phyloP scores from a whole-genome alignment of 2,329 filamentous ascomycete genomes.

The Pseudocercospora pini-densiflorae region DNA sequence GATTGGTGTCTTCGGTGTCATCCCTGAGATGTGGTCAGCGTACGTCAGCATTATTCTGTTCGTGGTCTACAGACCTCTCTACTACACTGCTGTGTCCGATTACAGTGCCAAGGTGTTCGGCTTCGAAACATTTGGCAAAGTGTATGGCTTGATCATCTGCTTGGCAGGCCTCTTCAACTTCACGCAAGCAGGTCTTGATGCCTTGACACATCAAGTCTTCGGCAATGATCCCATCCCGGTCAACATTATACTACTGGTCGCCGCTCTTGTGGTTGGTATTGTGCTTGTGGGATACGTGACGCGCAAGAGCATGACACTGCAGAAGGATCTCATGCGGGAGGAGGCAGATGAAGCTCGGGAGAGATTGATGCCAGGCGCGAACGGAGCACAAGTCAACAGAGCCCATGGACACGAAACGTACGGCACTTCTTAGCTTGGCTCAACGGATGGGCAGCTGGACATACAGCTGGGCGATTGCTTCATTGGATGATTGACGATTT shows the following conservation, averaged over 20 bases:
- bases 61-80: slow-evolving; percentile 83
- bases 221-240: slow-evolving; percentile 74
- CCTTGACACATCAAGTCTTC: slow-evolving; percentile 75
- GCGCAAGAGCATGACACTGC: slow-evolving; percentile 52
- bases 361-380: slow-evolving; percentile 43
- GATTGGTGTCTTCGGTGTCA: slow-evolving; percentile 76
- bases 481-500: background rate
- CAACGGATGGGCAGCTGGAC: background rate
- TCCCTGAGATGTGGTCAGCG: slow-evolving; percentile 72
- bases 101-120: slow-evolving; percentile 92
- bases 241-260: slow-evolving; percentile 68
- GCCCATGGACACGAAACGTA: slow-evolving; percentile 38
- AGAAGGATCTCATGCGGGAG: slow-evolving; percentile 45
- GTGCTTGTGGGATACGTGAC: slow-evolving; percentile 70
- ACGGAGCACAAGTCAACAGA: slow-evolving; percentile 30
- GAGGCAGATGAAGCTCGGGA: slow-evolving; percentile 52
- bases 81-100: slow-evolving; percentile 88
- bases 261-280: slow-evolving; percentile 67
- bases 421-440: slow-evolving; percentile 23
- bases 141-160: slow-evolving; percentile 92
- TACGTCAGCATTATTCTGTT: slow-evolving; percentile 80
- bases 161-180: slow-evolving; percentile 84
- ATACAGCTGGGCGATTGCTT: background rate
- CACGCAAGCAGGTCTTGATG: slow-evolving; percentile 77
- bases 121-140: slow-evolving; percentile 87